These are phyloP conservation scores for Salicornia ramosissima DNA, from an alignment of 148 eudicot species.

Conservation along the genomic window DNA sequence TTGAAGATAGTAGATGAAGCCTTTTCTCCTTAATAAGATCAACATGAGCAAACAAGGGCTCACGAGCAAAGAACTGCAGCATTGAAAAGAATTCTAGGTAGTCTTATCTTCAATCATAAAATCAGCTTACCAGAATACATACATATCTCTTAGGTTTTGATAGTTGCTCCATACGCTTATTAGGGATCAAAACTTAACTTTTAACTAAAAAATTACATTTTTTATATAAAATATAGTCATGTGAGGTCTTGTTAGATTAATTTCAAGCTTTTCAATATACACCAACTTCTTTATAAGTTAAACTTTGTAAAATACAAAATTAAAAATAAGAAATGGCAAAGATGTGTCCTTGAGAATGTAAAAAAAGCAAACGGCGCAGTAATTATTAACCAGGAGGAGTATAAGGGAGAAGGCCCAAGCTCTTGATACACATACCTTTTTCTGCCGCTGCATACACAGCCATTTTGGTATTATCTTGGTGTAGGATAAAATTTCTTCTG, in stretches of 20 bases:
- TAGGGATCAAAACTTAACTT: background rate
- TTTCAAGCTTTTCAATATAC: too few relatives aligned
- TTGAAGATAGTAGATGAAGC: slow-evolving; percentile 55
- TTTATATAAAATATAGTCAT: background rate
- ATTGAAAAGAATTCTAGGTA: background rate
- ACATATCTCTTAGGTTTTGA: background rate
- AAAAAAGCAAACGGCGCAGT: background rate
- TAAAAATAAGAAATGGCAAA: background rate
- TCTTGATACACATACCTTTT: slow-evolving; percentile 43
- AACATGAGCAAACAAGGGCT: slow-evolving; percentile 63
- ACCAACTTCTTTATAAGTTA: too few relatives aligned
- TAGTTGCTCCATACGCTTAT: background rate
- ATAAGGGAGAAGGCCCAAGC: background rate
- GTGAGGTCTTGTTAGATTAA: too few relatives aligned
- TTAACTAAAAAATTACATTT: background rate
- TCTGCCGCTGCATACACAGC: slow-evolving; percentile 69
- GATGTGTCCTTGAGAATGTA: background rate
- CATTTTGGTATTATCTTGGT: slow-evolving; percentile 80
- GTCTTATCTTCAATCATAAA: slow-evolving; percentile 1
- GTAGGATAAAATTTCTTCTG: slow-evolving; percentile 72
- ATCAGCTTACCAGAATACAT: background rate
- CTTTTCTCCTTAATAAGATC: slow-evolving; percentile 64
- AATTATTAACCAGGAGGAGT: background rate
- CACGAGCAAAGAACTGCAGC: slow-evolving; percentile 75
- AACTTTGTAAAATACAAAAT: too few relatives aligned